phyloP scores from a whole-genome alignment of 2,329 filamentous ascomycete species.

The Verticillium dahliae region DNA sequence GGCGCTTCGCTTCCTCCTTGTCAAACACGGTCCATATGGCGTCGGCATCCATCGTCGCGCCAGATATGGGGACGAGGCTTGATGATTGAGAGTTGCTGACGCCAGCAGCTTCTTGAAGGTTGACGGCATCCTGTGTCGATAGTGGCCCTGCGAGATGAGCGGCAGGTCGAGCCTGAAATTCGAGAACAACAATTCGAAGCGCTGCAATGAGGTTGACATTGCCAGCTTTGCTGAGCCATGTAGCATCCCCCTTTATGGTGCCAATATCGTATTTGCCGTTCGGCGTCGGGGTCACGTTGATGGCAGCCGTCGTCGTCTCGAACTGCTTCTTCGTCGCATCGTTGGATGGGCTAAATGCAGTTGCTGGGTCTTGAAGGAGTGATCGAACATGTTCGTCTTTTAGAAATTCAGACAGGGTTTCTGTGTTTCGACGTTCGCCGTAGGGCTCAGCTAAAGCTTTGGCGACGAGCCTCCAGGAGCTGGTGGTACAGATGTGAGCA shows the following conservation, averaged over 20 bases:
- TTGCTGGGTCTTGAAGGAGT: conserved; percentile 62
- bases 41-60: conserved; percentile 44
- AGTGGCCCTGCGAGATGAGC: conserved; percentile 64
- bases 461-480: conserved; percentile 57
- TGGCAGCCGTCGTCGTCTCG: conserved; percentile 79
- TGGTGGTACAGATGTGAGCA: conserved; percentile 16
- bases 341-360: conserved; percentile 58
- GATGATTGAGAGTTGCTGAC: conserved; percentile 53
- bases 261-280: conserved; percentile 66
- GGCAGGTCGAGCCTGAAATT: conserved; percentile 77
- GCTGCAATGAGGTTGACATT: conserved; percentile 76
- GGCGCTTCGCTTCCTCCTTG: conserved; percentile 53
- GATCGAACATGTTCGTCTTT: conserved; percentile 60
- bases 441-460: conserved; percentile 49
- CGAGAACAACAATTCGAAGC: conserved; percentile 71
- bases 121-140: conserved; percentile 71
- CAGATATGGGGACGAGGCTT: conserved; percentile 48
- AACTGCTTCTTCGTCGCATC: conserved; percentile 63
- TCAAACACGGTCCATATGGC: conserved; percentile 54
- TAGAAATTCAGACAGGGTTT: conserved; percentile 61
- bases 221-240: conserved; percentile 77
- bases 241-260: conserved; percentile 74
- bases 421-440: conserved; percentile 46
- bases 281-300: conserved; percentile 67
- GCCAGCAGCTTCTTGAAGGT: conserved; percentile 68